Evolutionary conservation across 2,329 filamentous ascomycete genomes (phyloP).

Genomic region (Diaporthe sp.): DNA sequence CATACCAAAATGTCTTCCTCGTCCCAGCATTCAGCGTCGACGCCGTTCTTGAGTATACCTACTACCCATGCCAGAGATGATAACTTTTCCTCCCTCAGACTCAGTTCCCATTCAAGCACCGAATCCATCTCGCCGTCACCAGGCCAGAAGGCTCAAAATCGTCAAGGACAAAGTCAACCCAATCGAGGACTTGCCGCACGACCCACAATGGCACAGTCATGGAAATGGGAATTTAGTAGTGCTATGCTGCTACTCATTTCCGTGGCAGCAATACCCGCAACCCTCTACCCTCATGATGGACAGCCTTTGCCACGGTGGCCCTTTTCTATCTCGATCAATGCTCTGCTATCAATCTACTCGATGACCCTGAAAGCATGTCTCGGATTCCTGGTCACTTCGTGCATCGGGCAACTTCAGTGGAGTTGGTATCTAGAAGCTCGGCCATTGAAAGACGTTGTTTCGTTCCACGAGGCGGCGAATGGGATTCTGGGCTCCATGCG

Average conservation of each 20-base stretch:
- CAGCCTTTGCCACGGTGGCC: slow-evolving; percentile 30
- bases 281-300: slow-evolving; percentile 15
- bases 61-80: neutral
- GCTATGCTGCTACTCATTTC: slow-evolving; percentile 6
- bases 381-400: neutral
- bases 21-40: neutral
- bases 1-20: neutral
- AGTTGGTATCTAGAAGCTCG: slow-evolving; percentile 17
- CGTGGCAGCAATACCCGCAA: slow-evolving; percentile 5
- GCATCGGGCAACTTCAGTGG: slow-evolving; percentile 31
- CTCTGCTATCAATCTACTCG: slow-evolving; percentile 22
- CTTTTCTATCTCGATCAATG: slow-evolving; percentile 21
- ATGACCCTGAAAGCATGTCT: slow-evolving; percentile 10
- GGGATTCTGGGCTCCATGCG: neutral
- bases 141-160: neutral
- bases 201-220: neutral
- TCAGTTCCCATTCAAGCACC: neutral
- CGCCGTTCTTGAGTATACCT: neutral
- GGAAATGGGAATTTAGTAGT: neutral
- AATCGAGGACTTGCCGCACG: neutral
- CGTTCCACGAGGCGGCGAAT: neutral
- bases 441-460: slow-evolving; percentile 10
- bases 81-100: neutral
- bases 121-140: neutral
- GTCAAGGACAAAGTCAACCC: neutral